These are phyloP conservation scores for Phascolomyces articulosus DNA, from an alignment of 371 early-diverging fungal genomes.

Conservation along the genomic window DNA sequence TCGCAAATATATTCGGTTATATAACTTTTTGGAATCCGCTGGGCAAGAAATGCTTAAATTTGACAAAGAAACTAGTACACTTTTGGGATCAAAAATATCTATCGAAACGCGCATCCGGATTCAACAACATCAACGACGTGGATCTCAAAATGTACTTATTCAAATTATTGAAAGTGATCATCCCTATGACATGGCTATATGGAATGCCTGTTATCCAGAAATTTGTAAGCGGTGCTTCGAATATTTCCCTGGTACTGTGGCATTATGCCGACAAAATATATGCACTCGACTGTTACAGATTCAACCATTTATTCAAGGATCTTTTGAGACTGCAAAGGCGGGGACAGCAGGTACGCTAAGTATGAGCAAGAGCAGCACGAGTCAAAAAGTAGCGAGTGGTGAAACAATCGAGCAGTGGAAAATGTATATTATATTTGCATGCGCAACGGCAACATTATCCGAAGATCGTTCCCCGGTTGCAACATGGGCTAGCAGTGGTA, in stretches of 20 bases:
- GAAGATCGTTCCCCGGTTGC: constrained; percentile 30
- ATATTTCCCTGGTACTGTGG: constrained; percentile 62
- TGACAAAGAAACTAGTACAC: constrained; percentile 50
- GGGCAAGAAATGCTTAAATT: constrained; percentile 58
- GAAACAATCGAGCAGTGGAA: constrained; percentile 83
- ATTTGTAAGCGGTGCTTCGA: constrained; percentile 68
- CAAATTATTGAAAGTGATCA: constrained; percentile 58
- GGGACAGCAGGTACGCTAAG: constrained; percentile 43
- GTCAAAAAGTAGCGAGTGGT: constrained; percentile 50
- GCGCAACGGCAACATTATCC: constrained; percentile 58
- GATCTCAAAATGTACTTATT: constrained; percentile 19
- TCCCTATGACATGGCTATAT: constrained; percentile 44
- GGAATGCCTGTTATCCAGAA: constrained; percentile 70
- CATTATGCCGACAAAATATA: constrained; percentile 63
- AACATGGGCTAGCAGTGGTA: constrained; percentile 52
- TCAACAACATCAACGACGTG: constrained; percentile 55
- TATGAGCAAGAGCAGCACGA: constrained; percentile 41
- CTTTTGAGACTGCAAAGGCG: constrained; percentile 54
- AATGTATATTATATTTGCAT: constrained; percentile 71
- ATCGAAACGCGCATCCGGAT: constrained; percentile 49
- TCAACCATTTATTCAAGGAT: constrained; percentile 60
- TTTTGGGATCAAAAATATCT: constrained; percentile 47
- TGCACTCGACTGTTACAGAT: constrained; percentile 64
- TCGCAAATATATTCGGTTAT: constrained; percentile 31
- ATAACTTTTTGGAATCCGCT: constrained; percentile 43